Percentiles rank a stretch among this genome's conserved stretches.
These are phyloP conservation scores for Blastocystis sp. DNA, from an alignment of 352 stramenopile genomes.

Conservation along the genomic window DNA sequence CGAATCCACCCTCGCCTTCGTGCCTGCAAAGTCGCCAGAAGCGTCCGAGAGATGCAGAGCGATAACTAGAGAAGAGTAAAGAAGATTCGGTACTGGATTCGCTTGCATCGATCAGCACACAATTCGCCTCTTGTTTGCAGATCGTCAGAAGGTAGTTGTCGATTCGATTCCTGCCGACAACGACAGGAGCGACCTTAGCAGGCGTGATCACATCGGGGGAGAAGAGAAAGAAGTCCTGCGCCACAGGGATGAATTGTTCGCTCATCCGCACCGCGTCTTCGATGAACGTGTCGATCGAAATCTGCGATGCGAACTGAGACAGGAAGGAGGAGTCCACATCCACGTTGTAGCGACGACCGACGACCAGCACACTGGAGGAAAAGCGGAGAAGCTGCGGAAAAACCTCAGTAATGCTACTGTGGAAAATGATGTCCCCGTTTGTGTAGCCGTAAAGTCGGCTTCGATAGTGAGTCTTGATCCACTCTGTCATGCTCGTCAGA, in stretches of 20 bases:
- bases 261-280: neutral
- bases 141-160: conserved; percentile 5
- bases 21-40: neutral
- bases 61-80: neutral
- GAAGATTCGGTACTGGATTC: neutral
- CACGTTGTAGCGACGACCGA: neutral
- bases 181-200: neutral
- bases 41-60: conserved; percentile 3
- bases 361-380: neutral
- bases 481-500: neutral
- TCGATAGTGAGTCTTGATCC: neutral
- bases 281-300: neutral
- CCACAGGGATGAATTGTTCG: conserved; percentile 7
- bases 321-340: neutral
- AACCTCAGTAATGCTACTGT: neutral
- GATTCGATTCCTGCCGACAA: neutral
- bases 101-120: neutral
- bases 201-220: neutral
- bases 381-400: neutral
- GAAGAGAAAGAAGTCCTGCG: conserved; percentile 23
- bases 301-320: neutral
- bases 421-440: neutral
- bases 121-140: neutral
- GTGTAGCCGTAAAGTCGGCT: neutral
- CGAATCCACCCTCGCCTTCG: neutral